Conservation (phyloP, 2,329 filamentous ascomycete genomes). For the Periglandula ipomoeae region DNA sequence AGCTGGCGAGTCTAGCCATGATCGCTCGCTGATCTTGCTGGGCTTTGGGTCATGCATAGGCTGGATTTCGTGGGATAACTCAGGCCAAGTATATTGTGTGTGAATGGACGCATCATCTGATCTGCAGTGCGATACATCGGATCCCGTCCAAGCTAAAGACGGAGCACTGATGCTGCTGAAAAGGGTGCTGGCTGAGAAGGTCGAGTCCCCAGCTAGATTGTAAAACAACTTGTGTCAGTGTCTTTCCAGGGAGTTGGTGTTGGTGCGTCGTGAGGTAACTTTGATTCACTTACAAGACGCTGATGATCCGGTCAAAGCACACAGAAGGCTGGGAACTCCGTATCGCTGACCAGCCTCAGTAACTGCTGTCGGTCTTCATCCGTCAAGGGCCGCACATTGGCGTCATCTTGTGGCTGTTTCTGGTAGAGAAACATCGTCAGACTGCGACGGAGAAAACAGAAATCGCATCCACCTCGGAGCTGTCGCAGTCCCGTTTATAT, state of each 20-base stretch:
- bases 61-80: conserved; percentile 22
- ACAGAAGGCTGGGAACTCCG: conserved; percentile 28
- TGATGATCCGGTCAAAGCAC: conserved; percentile 25
- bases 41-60: conserved; percentile 26
- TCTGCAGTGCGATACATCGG: conserved; percentile 29
- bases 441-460: background rate
- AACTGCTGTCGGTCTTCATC: conserved; percentile 31
- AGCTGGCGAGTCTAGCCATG: conserved; percentile 31
- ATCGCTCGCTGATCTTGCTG: conserved; percentile 24
- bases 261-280: too few species aligned
- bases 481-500: background rate
- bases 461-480: background rate
- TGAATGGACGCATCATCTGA: conserved; percentile 31
- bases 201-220: conserved; percentile 28
- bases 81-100: conserved; percentile 30
- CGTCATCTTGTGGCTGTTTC: conserved; percentile 21
- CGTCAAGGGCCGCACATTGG: conserved; percentile 24
- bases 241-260: too few species aligned
- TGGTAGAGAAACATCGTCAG: conserved; percentile 25
- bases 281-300: conserved; percentile 24
- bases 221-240: conserved; percentile 2
- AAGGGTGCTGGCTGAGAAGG: conserved; percentile 29
- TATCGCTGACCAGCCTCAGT: conserved; percentile 28
- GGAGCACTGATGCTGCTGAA: conserved; percentile 31
- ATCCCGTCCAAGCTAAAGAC: conserved; percentile 32